Evolutionary conservation across 441 rosid species (phyloP).

Genomic region (Capsella rubella): DNA sequence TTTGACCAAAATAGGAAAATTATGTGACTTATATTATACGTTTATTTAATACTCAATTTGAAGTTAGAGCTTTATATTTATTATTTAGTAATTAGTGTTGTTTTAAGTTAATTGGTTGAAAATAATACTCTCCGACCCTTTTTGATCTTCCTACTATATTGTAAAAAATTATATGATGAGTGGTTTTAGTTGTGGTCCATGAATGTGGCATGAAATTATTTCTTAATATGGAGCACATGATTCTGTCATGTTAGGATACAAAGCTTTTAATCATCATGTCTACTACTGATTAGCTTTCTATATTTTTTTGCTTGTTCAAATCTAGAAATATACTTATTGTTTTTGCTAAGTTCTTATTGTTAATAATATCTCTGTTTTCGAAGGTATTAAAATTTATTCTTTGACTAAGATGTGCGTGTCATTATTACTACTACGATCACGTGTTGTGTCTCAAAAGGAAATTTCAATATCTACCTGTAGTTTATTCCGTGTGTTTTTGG

Average conservation of each 20-base stretch:
- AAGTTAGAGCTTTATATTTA: not conserved
- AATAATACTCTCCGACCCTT: not conserved
- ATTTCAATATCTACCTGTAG: not conserved
- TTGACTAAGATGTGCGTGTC: conserved; percentile 21
- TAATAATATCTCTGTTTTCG: conserved; percentile 28
- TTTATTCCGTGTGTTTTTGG: not conserved
- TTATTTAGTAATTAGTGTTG: not conserved
- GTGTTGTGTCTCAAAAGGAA: conserved; percentile 26
- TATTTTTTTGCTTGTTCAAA: not conserved
- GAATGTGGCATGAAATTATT: not conserved
- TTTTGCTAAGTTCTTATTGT: not conserved
- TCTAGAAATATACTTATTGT: not conserved
- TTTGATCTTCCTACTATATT: not conserved
- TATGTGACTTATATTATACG: not conserved
- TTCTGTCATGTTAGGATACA: conserved; percentile 34
- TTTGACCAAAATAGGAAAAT: conserved; percentile 15
- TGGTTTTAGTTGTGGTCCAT: conserved; percentile 27
- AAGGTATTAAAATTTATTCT: conserved; percentile 10
- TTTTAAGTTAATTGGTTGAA: not conserved
- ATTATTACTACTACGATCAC: conserved; percentile 29
- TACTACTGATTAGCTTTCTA: conserved; percentile 1
- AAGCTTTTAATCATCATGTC: conserved; percentile 1
- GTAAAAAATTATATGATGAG: not conserved
- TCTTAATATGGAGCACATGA: conserved; percentile 32
- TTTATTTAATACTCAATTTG: not conserved